These are phyloP conservation scores for Ricinus communis DNA, from an alignment of 345 rosid species.

Conservation along the genomic window DNA sequence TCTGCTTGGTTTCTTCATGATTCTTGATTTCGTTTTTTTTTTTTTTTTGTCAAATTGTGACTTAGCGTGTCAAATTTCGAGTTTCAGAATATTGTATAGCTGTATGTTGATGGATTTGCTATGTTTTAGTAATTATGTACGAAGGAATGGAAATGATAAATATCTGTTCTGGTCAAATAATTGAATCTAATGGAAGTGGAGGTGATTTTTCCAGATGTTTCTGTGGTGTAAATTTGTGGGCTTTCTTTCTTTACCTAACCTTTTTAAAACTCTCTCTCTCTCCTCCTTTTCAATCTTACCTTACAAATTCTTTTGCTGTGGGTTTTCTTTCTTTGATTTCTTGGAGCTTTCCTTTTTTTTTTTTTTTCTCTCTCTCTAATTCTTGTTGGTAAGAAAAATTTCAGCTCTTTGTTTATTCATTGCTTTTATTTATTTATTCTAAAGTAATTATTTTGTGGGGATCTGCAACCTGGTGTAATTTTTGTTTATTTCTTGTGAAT, in stretches of 20 bases:
- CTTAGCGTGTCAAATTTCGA: too few relatives aligned
- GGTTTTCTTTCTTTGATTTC: not conserved
- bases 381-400: not conserved
- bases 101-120: not conserved
- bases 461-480: not conserved
- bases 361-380: too few relatives aligned
- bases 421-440: not conserved
- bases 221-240: not conserved
- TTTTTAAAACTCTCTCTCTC: not conserved
- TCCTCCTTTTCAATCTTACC: not conserved
- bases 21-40: too few relatives aligned
- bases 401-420: conserved; percentile 6
- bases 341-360: too few relatives aligned
- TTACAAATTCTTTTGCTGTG: not conserved
- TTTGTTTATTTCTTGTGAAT: not conserved
- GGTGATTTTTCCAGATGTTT: conserved; percentile 27
- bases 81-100: too few relatives aligned
- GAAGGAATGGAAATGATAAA: not conserved
- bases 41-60: too few relatives aligned
- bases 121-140: too few relatives aligned
- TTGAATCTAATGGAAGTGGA: not conserved
- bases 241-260: not conserved
- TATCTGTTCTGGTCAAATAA: not conserved
- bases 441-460: not conserved
- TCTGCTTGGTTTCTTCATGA: too few relatives aligned